Percentiles rank a stretch among this genome's conserved stretches.
phyloP scores from a whole-genome alignment of 31 red algal species.

The Odonthalia washingtoniensis region DNA sequence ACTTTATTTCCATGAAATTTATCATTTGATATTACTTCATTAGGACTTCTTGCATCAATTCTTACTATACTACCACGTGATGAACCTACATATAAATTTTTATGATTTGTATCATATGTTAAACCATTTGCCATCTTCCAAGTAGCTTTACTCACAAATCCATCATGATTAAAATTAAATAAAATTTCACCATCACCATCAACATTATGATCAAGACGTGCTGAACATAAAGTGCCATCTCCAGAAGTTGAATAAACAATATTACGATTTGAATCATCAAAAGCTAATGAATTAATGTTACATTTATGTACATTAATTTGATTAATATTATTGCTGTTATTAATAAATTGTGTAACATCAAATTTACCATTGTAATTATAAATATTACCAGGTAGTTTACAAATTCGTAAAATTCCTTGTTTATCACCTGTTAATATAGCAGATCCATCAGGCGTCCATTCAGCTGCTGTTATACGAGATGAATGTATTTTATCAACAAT shows the following conservation, averaged over 20 bases:
- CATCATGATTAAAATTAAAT: slow-evolving; percentile 30
- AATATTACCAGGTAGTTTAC: not conserved
- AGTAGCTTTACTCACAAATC: not conserved
- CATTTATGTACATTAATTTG: slow-evolving; percentile 24
- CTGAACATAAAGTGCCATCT: slow-evolving; percentile 41
- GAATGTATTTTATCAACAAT: slow-evolving; percentile 19
- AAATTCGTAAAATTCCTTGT: slow-evolving; percentile 8
- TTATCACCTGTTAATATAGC: slow-evolving; percentile 46
- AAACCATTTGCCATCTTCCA: slow-evolving; percentile 60
- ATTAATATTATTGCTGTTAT: not conserved
- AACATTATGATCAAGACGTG: not conserved
- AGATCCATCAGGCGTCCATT: slow-evolving; percentile 33
- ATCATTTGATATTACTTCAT: not conserved
- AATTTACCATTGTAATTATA: not conserved
- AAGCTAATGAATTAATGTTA: slow-evolving; percentile 44
- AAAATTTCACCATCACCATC: slow-evolving; percentile 7
- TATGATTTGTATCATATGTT: slow-evolving; percentile 20
- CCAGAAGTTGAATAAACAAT: slow-evolving; percentile 40
- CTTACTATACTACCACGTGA: slow-evolving; percentile 45
- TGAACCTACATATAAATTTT: slow-evolving; percentile 50
- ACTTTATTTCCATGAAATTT: slow-evolving; percentile 72
- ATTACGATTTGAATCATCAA: slow-evolving; percentile 16
- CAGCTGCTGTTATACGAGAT: slow-evolving; percentile 39
- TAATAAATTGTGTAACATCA: not conserved
- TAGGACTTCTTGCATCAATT: slow-evolving; percentile 42